Conservation (phyloP, 306 rosid species). For the Pyrus bretschneideri region DNA sequence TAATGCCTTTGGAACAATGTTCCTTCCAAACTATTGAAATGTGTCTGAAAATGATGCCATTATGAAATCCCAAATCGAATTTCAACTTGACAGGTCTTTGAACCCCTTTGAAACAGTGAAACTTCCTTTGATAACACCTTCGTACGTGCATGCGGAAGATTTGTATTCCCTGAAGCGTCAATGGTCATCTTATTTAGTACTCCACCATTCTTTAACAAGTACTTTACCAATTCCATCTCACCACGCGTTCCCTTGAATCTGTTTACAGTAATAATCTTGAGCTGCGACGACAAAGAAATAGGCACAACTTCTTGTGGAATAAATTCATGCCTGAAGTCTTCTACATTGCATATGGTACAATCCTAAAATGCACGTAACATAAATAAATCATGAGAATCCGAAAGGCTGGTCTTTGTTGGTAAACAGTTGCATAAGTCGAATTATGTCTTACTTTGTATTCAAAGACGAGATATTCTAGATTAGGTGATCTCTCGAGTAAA, state of each 20-base stretch:
- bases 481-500: background rate
- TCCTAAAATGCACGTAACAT: background rate
- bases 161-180: no score
- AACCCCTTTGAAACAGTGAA: background rate
- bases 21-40: no score
- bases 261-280: background rate
- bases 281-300: background rate
- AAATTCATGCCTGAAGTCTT: background rate
- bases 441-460: background rate
- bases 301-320: background rate
- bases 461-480: background rate
- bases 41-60: background rate
- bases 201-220: background rate
- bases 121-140: background rate
- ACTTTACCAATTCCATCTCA: background rate
- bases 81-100: background rate
- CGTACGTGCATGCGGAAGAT: background rate
- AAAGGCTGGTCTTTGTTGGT: no score
- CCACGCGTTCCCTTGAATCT: background rate
- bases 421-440: background rate
- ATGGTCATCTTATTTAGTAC: background rate
- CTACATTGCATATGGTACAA: background rate
- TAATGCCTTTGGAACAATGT: no score
- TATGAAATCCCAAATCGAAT: background rate
- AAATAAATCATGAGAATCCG: no score